Conservation (phyloP, 1,139 yeast genomes). For the Nakaseomyces nivariensis region DNA sequence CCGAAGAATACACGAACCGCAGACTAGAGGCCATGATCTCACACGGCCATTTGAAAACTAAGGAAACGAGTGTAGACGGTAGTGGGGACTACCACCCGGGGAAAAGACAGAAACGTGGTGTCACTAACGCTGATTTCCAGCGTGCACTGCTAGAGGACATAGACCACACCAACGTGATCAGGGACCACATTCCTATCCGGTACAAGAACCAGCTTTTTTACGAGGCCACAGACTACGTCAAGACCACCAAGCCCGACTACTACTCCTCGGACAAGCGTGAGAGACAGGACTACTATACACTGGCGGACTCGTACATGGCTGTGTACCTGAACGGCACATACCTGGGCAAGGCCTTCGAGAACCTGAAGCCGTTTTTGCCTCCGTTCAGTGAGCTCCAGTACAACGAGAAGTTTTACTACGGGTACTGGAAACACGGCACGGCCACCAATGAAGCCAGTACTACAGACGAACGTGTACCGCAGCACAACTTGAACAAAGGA, state of each 20-base stretch:
- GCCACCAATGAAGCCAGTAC: not conserved
- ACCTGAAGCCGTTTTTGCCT: conserved; percentile 70
- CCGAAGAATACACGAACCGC: conserved; percentile 27
- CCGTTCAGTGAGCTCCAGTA: conserved; percentile 46
- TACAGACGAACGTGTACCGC: not conserved
- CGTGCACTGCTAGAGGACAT: conserved; percentile 23
- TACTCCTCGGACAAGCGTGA: conserved; percentile 22
- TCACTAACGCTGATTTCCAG: conserved; percentile 21
- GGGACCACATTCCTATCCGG: conserved; percentile 85
- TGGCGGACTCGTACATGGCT: conserved; percentile 34
- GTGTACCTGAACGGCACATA: conserved; percentile 70
- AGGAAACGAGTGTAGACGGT: not conserved
- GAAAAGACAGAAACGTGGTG: conserved; percentile 12
- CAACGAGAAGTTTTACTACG: conserved; percentile 32
- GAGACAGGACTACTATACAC: conserved; percentile 20
- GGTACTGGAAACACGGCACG: conserved; percentile 34
- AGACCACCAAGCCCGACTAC: conserved; percentile 41
- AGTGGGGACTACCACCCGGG: too few relatives aligned
- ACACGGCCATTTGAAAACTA: not conserved
- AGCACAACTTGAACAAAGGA: conserved; percentile 9
- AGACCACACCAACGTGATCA: conserved; percentile 31
- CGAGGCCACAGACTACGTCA: conserved; percentile 79
- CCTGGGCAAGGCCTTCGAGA: conserved; percentile 56
- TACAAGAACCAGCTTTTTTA: conserved; percentile 70
- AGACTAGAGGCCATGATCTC: conserved; percentile 22